phyloP scores from a whole-genome alignment of 75 land plant genomes.

The Chamaecyparis obtusa region DNA sequence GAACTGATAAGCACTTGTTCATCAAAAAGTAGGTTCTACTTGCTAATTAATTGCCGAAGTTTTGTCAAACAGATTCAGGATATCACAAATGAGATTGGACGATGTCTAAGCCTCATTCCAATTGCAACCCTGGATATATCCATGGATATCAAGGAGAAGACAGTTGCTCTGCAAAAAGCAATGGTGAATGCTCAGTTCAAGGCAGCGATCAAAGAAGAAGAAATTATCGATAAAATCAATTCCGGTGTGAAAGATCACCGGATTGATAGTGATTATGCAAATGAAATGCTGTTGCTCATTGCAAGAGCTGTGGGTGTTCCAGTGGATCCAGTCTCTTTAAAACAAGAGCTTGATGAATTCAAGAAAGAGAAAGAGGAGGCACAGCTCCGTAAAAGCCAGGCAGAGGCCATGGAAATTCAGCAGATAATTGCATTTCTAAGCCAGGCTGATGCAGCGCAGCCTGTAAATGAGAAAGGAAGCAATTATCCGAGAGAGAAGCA shows the following conservation, averaged over 20 bases:
- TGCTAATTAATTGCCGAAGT: slow-evolving; percentile 12
- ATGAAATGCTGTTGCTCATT: slow-evolving; percentile 14
- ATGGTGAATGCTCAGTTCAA: slow-evolving; percentile 19
- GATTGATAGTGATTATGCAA: slow-evolving; percentile 11
- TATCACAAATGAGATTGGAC: slow-evolving; percentile 21
- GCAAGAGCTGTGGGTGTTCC: slow-evolving; percentile 23
- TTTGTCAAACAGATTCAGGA: slow-evolving; percentile 16
- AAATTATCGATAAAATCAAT: slow-evolving; percentile 18
- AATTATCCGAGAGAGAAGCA: slow-evolving; percentile 21
- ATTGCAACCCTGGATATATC: slow-evolving; percentile 15
- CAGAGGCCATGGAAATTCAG: slow-evolving; percentile 24
- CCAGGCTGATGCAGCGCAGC: slow-evolving; percentile 11
- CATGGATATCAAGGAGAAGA: slow-evolving; percentile 8
- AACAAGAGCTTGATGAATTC: slow-evolving; percentile 23
- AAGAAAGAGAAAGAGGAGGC: slow-evolving; percentile 27
- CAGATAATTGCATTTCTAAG: slow-evolving; percentile 23
- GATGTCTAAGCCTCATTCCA: slow-evolving; percentile 15
- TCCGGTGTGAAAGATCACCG: slow-evolving; percentile 4
- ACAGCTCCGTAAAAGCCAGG: slow-evolving; percentile 24
- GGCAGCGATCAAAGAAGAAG: slow-evolving; percentile 13
- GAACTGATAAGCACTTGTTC: slow-evolving; percentile 12
- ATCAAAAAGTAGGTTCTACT: slow-evolving; percentile 20
- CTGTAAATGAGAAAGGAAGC: slow-evolving; percentile 41
- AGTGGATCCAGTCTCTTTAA: slow-evolving; percentile 10
- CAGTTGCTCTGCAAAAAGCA: slow-evolving; percentile 1